Percentiles rank a stretch among this genome's conserved stretches.
phyloP scores from a whole-genome alignment of 2,329 filamentous ascomycete species.

The Alternaria sp. region DNA sequence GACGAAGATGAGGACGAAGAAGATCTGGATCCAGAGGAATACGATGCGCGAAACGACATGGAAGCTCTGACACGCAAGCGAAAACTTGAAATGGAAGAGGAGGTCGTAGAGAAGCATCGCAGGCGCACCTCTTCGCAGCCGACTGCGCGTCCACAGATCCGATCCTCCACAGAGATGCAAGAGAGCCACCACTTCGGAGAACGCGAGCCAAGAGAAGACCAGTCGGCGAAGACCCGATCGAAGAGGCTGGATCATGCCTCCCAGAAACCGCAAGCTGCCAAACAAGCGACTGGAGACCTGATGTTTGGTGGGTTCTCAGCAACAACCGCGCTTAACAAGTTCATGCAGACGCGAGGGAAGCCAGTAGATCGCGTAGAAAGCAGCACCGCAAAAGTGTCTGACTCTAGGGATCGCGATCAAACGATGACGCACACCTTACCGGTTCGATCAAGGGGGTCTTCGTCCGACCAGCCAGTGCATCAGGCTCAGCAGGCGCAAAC shows the following conservation, averaged over 20 bases:
- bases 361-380: background rate
- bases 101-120: background rate
- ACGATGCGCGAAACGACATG: constrained; percentile 40
- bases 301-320: constrained; percentile 52
- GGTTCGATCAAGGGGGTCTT: background rate
- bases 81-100: constrained; percentile 32
- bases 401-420: too few relatives aligned
- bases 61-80: constrained; percentile 50
- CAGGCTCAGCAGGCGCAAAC: background rate
- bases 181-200: constrained; percentile 3
- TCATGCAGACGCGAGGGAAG: constrained; percentile 57
- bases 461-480: background rate
- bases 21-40: constrained; percentile 24
- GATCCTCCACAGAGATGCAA: background rate
- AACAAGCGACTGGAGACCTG: constrained; percentile 20
- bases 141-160: background rate
- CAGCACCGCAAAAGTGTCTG: background rate
- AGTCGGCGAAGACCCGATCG: background rate
- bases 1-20: constrained; percentile 50
- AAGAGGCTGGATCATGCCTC: background rate
- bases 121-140: background rate
- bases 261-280: background rate
- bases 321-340: constrained; percentile 55
- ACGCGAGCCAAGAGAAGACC: background rate
- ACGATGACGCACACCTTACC: background rate